Percentiles rank a stretch among this genome's conserved stretches.
Evolutionary conservation across 2,329 filamentous ascomycete species (phyloP).

Genomic region (Saccharata proteae): DNA sequence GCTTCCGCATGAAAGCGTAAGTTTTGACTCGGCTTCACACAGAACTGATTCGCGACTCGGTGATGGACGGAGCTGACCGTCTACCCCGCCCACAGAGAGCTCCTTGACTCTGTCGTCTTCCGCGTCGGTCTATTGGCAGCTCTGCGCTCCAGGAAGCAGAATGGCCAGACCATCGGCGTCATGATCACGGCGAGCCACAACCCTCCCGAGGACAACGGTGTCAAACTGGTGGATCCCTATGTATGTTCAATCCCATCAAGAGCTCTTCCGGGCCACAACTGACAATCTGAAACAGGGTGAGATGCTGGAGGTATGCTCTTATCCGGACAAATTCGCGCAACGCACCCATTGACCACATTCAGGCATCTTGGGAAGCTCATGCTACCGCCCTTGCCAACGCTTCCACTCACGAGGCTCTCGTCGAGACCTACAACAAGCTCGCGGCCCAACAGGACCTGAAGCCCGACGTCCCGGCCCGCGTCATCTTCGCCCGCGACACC

Average conservation of each 20-base stretch:
- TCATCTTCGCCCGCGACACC: slow-evolving; percentile 86
- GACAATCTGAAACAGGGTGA: no score
- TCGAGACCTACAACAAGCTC: slow-evolving; percentile 45
- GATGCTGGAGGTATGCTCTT: slow-evolving; percentile 67
- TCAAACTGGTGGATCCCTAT: slow-evolving; percentile 83
- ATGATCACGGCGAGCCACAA: slow-evolving; percentile 60
- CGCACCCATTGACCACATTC: slow-evolving; percentile 8
- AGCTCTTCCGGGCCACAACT: no score
- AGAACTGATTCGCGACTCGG: slow-evolving; percentile 12
- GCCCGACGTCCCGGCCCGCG: slow-evolving; percentile 61
- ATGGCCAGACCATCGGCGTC: slow-evolving; percentile 83
- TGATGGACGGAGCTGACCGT: slow-evolving; percentile 21
- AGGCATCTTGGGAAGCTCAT: slow-evolving; percentile 77
- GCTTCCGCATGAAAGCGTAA: slow-evolving; percentile 59
- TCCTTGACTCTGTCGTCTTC: slow-evolving; percentile 86
- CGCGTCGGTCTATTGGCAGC: slow-evolving; percentile 82
- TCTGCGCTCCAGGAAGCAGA: slow-evolving; percentile 78
- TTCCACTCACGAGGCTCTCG: slow-evolving; percentile 59
- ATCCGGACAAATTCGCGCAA: neutral
- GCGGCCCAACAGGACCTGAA: slow-evolving; percentile 63
- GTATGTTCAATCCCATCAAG: no score
- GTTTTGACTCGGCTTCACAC: slow-evolving; percentile 21
- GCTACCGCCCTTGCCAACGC: slow-evolving; percentile 86
- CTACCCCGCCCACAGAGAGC: slow-evolving; percentile 38
- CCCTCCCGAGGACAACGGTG: slow-evolving; percentile 52